Evolutionary conservation across 2,329 filamentous ascomycete species (phyloP), one percentile per base, ranked within the genome.

Genomic region (Cadophora malorum): DNA sequence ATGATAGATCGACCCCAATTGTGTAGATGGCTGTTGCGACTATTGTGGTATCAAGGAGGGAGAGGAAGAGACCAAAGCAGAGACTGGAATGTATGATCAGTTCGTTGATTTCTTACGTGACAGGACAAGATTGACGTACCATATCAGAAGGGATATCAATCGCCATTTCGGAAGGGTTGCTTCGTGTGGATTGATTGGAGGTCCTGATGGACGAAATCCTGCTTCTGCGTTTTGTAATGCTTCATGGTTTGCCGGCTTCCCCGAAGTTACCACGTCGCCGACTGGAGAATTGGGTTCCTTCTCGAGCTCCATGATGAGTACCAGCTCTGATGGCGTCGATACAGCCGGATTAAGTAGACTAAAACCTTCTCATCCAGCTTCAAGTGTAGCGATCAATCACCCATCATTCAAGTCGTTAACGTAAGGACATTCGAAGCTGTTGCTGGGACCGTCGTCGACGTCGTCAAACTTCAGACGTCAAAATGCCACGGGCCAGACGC

Each of bases 1-100:
- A 79, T 14, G 80, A 67, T 61, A 89, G 85, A 3, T 88, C 84
- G 28, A 73, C 74, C 1, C 83, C 84, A 58, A 89, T 88, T n/a
- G 80, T 80, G 72, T 84, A 84, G 10, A 89, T 76, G 55, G 84
- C 84, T 14, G 86, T 88, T 0, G 86, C 85, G 0, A 89, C 84
- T 47, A 89, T 88, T 3, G 86, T 86, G 1, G 84, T 83, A 74
- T 89, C 86, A n/a, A 88, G 75, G 72, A 88, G 82, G 33, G 87
- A 84, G 59, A 89, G 80, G 64, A 88, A 86, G 0, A 89, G 80
- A 3, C 86, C 86, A 6, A 84, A 76, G 23, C 80, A 82, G 16
- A 86, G 25, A 21, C 65, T 67, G 23, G 16, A 3, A n/a, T 38
- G 12, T 64, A n/a, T 55, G 0, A 14, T 55, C 2, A 38, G 16